These are phyloP conservation scores for Podospora australis DNA, from an alignment of 495 filamentous ascomycete genomes.

Conservation along the genomic window DNA sequence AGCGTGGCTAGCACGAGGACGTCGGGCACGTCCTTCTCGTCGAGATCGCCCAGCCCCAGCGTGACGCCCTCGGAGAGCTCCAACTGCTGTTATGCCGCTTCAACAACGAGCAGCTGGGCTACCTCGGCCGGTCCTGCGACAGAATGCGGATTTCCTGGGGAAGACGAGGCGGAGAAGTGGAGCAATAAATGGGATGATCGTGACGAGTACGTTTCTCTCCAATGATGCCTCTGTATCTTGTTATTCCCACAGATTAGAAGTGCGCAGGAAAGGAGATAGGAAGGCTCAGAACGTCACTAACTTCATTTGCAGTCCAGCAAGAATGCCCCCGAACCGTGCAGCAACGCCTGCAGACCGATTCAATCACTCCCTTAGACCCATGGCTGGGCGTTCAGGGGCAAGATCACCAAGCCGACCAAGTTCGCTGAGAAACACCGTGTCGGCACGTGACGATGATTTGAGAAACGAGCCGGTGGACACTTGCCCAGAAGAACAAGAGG, in stretches of 20 bases:
- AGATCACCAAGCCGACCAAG: slow-evolving; percentile 14
- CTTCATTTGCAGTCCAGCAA: too few species aligned
- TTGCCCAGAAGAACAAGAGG: not conserved
- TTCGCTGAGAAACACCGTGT: slow-evolving; percentile 13
- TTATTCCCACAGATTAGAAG: not conserved
- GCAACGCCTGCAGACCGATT: slow-evolving; percentile 7
- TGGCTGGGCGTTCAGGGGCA: too few species aligned
- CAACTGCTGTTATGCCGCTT: slow-evolving; percentile 11
- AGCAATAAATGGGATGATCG: slow-evolving; percentile 16
- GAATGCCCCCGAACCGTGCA: slow-evolving; percentile 4
- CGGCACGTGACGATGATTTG: slow-evolving; percentile 3
- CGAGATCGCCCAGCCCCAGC: slow-evolving; percentile 18
- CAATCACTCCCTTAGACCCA: slow-evolving; percentile 8
- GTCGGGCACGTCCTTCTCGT: slow-evolving; percentile 15
- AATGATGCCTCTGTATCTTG: not conserved
- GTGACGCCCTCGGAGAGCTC: slow-evolving; percentile 15
- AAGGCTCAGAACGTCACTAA: too few species aligned
- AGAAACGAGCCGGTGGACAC: not conserved
- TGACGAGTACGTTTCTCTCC: slow-evolving; percentile 16
- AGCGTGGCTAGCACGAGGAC: slow-evolving; percentile 6
- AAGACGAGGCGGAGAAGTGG: slow-evolving; percentile 13
- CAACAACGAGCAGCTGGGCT: slow-evolving; percentile 18
- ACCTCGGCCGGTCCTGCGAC: slow-evolving; percentile 15
- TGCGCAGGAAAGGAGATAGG: too few species aligned
- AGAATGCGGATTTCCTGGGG: slow-evolving; percentile 13